phyloP scores from a whole-genome alignment of 1,139 yeast species.

The Diutina siamensis region DNA sequence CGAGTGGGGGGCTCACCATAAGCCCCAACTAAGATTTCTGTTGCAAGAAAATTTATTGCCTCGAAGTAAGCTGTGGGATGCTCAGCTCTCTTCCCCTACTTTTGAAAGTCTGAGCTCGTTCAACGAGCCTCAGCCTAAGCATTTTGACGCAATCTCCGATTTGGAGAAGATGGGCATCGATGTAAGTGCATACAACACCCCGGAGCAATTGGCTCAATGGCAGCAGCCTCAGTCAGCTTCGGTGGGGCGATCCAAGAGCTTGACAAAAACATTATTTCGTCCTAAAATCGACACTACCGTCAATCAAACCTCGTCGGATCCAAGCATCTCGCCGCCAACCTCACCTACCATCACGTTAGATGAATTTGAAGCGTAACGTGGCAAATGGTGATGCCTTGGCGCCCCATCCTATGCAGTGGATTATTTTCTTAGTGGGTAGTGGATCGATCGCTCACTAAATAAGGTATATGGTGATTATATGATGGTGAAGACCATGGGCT shows the following conservation, averaged over 20 bases:
- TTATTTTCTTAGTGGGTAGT: too few relatives aligned
- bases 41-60: neutral
- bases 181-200: neutral
- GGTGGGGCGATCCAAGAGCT: neutral
- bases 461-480: too few relatives aligned
- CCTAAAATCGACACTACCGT: neutral
- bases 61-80: slow-evolving; percentile 3
- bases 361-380: neutral
- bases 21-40: neutral
- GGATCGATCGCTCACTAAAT: too few relatives aligned
- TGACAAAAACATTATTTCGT: neutral
- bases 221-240: neutral
- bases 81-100: neutral
- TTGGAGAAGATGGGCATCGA: slow-evolving; percentile 2
- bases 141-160: neutral
- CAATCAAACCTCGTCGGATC: neutral
- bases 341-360: slow-evolving; percentile 4
- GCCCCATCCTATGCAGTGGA: too few relatives aligned
- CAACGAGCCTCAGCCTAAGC: neutral
- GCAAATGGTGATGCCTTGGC: too few relatives aligned
- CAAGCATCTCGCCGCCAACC: neutral
- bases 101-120: neutral
- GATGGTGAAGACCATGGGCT: too few relatives aligned
- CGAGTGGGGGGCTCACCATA: neutral
- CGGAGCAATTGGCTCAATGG: neutral